phyloP scores from a whole-genome alignment of 306 rosid species.

The Pterocarpus macrocarpus region DNA sequence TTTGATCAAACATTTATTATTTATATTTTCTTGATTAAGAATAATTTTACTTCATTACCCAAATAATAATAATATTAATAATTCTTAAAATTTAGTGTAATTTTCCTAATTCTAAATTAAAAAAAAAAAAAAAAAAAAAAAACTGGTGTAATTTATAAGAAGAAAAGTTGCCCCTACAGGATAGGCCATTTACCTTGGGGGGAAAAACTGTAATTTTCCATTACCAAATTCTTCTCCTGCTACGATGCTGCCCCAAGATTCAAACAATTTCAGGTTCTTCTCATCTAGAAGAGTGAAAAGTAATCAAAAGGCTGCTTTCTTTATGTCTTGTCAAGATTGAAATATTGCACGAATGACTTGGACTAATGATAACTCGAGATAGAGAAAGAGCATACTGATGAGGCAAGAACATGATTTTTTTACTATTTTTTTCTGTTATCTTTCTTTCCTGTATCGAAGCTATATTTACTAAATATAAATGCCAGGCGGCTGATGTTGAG shows the following conservation, averaged over 20 bases:
- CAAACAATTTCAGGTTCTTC: background rate
- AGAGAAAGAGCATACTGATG: background rate
- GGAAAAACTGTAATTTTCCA: background rate
- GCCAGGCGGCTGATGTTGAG: slow-evolving; percentile 20
- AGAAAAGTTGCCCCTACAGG: background rate
- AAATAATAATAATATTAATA: too few species aligned
- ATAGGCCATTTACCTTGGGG: background rate
- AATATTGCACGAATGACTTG: background rate
- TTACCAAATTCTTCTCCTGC: background rate
- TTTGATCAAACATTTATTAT: too few species aligned
- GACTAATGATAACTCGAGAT: background rate
- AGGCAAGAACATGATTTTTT: background rate
- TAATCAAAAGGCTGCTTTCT: background rate
- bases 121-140: too few species aligned
- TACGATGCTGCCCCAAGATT: background rate
- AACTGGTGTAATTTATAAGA: background rate
- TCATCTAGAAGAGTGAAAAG: slow-evolving; percentile 29
- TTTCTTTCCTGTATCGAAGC: slow-evolving; percentile 8
- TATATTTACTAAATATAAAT: background rate
- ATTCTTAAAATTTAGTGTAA: too few species aligned
- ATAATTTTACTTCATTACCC: too few species aligned
- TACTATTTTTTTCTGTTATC: too few species aligned
- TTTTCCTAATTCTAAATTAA: too few species aligned
- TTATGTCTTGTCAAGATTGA: background rate
- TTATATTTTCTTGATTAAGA: too few species aligned